Percentiles rank a stretch among this genome's conserved stretches.
Evolutionary conservation across 164 flowering plant species (phyloP).

Genomic region (Nymphaea colorata): DNA sequence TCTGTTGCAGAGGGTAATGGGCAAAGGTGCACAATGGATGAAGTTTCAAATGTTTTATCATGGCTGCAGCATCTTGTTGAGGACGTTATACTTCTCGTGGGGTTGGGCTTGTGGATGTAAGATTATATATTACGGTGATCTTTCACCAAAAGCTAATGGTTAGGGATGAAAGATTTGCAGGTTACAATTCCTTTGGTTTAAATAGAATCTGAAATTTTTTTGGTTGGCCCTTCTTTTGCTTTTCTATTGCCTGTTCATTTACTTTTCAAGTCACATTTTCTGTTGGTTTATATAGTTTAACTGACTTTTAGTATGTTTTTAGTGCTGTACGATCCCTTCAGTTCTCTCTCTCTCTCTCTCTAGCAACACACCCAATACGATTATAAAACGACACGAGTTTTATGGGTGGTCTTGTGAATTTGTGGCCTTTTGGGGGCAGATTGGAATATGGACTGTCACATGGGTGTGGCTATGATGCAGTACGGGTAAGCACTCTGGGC

Average conservation of each 20-base stretch:
- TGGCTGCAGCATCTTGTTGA: background rate
- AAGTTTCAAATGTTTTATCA: constrained; percentile 1
- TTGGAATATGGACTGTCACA: too few relatives aligned
- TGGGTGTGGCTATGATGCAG: too few relatives aligned
- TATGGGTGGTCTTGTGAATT: too few relatives aligned
- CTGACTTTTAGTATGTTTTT: too few relatives aligned
- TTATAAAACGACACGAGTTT: too few relatives aligned
- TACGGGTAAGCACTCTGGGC: too few relatives aligned
- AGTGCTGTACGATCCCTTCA: too few relatives aligned
- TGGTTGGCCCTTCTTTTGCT: too few relatives aligned
- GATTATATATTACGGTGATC: background rate
- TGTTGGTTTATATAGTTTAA: too few relatives aligned
- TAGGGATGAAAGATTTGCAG: background rate
- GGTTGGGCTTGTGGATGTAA: constrained; percentile 2
- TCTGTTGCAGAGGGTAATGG: background rate
- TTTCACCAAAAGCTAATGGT: background rate
- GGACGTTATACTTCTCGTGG: background rate
- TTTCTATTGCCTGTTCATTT: background rate
- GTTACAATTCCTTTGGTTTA: background rate
- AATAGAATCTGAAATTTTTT: background rate
- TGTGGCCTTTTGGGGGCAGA: too few relatives aligned
- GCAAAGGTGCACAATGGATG: constrained; percentile 6
- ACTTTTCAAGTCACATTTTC: background rate
- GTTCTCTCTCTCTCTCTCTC: too few relatives aligned
- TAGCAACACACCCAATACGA: too few relatives aligned